A percentile compares a stretch with the other conserved stretches of the same genome.
Evolutionary conservation across 106 monocot genomes (phyloP).

Genomic region (Phalaenopsis equestris): DNA sequence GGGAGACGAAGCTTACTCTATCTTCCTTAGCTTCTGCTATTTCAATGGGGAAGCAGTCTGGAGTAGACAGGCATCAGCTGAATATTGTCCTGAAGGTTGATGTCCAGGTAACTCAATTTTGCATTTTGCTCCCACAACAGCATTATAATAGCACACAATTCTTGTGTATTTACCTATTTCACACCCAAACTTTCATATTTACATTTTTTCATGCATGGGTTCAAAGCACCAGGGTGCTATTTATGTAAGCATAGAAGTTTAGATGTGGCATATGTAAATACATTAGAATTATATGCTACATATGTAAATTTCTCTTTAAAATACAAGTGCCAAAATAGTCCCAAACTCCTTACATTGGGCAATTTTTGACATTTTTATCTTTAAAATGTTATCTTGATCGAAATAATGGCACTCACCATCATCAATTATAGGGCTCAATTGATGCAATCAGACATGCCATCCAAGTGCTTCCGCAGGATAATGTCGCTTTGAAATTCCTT

Average conservation of each 20-base stretch:
- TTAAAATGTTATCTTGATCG: neutral
- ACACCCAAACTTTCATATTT: too few relatives aligned
- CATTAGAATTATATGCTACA: too few relatives aligned
- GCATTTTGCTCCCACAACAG: neutral
- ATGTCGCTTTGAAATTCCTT: constrained; percentile 80
- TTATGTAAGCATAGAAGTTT: too few relatives aligned
- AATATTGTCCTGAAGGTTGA: constrained; percentile 95
- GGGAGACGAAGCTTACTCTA: constrained; percentile 81
- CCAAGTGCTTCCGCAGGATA: constrained; percentile 87
- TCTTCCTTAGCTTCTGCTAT: constrained; percentile 79
- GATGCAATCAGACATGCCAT: constrained; percentile 90
- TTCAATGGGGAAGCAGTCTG: constrained; percentile 61
- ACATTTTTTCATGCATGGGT: too few relatives aligned
- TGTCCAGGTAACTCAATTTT: constrained; percentile 59
- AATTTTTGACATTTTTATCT: too few relatives aligned
- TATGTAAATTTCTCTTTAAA: too few relatives aligned
- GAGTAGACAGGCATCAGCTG: constrained; percentile 84
- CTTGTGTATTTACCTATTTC: too few relatives aligned
- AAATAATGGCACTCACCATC: constrained; percentile 1
- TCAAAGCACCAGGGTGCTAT: too few relatives aligned
- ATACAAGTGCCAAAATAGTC: too few relatives aligned
- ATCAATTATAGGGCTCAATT: constrained; percentile 68
- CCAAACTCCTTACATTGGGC: too few relatives aligned
- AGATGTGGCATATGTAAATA: too few relatives aligned
- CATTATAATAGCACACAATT: neutral